Conservation (phyloP, 2,329 filamentous ascomycete species). For the Fusarium caatingaense region DNA sequence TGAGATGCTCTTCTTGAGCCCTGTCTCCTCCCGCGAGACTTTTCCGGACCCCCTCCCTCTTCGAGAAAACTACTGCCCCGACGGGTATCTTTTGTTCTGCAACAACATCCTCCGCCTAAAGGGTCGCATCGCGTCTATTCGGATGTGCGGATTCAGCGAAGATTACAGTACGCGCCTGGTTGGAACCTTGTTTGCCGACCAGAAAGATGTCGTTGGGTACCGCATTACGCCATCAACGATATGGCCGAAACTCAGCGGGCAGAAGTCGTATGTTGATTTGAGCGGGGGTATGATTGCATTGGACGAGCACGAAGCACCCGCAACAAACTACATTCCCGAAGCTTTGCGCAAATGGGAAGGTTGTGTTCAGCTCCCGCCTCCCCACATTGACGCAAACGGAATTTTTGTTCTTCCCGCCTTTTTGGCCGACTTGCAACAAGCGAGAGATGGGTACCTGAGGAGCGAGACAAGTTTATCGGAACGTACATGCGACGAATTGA, state of each 20-base stretch:
- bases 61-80: slow-evolving; percentile 47
- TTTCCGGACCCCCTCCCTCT: neutral
- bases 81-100: slow-evolving; percentile 49
- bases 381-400: slow-evolving; percentile 31
- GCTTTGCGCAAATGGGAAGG: slow-evolving; percentile 33
- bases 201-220: slow-evolving; percentile 35
- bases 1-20: neutral
- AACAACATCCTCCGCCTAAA: slow-evolving; percentile 48
- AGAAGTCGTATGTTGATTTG: slow-evolving; percentile 45
- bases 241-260: slow-evolving; percentile 48
- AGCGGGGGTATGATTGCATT: slow-evolving; percentile 40
- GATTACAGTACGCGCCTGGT: slow-evolving; percentile 47
- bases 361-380: slow-evolving; percentile 45
- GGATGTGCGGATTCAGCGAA: slow-evolving; percentile 54
- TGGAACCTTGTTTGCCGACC: slow-evolving; percentile 43
- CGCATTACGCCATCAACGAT: slow-evolving; percentile 48
- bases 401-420: slow-evolving; percentile 25
- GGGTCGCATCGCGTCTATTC: slow-evolving; percentile 48
- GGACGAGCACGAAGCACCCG: slow-evolving; percentile 36
- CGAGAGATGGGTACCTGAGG: slow-evolving; percentile 12
- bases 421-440: slow-evolving; percentile 29
- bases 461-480: slow-evolving; percentile 28
- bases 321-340: neutral
- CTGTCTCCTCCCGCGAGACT: neutral
- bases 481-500: slow-evolving; percentile 18